phyloP scores from a whole-genome alignment of 192 early-diverging fungal genomes.

The Mortierella claussenii region DNA sequence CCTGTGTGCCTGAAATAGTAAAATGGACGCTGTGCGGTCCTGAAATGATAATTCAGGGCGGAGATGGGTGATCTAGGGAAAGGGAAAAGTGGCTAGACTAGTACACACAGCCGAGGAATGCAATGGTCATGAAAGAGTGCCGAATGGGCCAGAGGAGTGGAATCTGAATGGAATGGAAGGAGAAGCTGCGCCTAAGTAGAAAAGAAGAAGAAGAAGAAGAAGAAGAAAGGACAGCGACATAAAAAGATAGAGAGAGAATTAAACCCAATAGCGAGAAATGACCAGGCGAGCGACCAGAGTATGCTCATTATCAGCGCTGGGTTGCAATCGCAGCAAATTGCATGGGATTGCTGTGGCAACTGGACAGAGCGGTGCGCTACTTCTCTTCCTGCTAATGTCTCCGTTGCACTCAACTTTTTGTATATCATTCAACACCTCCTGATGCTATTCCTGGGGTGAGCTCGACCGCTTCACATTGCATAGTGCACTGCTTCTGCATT shows the following conservation, averaged over 20 bases:
- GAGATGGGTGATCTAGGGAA: not conserved
- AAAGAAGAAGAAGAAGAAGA: conserved; percentile 2
- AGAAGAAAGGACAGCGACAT: not conserved
- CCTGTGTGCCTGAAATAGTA: not conserved
- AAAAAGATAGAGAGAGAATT: not conserved
- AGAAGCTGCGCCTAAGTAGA: not conserved
- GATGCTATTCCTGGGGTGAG: too few relatives aligned
- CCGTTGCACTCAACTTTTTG: not conserved
- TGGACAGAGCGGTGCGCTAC: not conserved
- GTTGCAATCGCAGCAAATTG: too few relatives aligned
- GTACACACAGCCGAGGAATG: too few relatives aligned
- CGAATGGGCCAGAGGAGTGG: not conserved
- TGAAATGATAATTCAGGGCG: not conserved
- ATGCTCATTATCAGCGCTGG: not conserved
- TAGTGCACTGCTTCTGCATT: too few relatives aligned
- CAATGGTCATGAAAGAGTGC: too few relatives aligned
- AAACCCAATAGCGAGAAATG: not conserved
- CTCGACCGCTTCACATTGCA: too few relatives aligned
- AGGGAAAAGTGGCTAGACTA: not conserved
- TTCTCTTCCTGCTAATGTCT: not conserved
- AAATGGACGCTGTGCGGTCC: not conserved
- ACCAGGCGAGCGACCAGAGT: not conserved
- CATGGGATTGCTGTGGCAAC: too few relatives aligned
- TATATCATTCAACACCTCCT: not conserved
- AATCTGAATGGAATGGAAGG: conserved; percentile 4